Conservation (phyloP, 2,329 filamentous ascomycete species). For the Emericellopsis atlantica region DNA sequence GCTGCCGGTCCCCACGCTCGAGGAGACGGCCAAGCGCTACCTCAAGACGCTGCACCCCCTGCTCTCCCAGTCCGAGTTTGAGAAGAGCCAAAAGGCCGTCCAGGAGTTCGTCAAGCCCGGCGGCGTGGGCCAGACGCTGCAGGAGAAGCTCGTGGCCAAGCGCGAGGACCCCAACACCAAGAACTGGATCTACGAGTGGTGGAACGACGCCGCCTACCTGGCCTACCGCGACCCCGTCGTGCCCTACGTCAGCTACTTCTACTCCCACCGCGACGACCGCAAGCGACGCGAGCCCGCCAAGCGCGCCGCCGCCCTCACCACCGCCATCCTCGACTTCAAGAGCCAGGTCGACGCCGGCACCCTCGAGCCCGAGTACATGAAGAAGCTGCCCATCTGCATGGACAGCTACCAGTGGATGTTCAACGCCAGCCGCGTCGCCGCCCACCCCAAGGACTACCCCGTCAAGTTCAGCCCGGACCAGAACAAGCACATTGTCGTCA, state of each 20-base stretch:
- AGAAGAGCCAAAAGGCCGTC: constrained; percentile 68
- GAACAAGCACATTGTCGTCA: constrained; percentile 77
- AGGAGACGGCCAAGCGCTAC: constrained; percentile 72
- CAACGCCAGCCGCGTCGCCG: constrained; percentile 78
- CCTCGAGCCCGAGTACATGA: constrained; percentile 97
- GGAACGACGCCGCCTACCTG: constrained; percentile 92
- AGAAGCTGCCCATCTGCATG: constrained; percentile 95
- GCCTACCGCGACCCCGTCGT: constrained; percentile 90
- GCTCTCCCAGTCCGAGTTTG: constrained; percentile 54
- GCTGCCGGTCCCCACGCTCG: constrained; percentile 68
- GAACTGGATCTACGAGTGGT: constrained; percentile 98
- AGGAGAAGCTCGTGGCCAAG: constrained; percentile 73
- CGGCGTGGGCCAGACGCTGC: constrained; percentile 68
- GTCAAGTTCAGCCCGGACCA: constrained; percentile 64
- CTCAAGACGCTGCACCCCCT: constrained; percentile 69
- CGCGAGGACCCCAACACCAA: constrained; percentile 68
- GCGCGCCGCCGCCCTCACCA: constrained; percentile 82
- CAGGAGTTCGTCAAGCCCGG: constrained; percentile 82
- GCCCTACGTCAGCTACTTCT: constrained; percentile 98
- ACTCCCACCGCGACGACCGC: constrained; percentile 92
- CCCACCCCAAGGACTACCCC: constrained; percentile 69
- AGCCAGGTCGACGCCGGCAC: constrained; percentile 71
- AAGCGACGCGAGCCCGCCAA: constrained; percentile 78
- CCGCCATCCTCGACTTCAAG: constrained; percentile 85
- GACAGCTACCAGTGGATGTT: constrained; percentile 99